phyloP scores from a whole-genome alignment of 176 grass and related monocot genomes.

The Phoenix roebelenii region DNA sequence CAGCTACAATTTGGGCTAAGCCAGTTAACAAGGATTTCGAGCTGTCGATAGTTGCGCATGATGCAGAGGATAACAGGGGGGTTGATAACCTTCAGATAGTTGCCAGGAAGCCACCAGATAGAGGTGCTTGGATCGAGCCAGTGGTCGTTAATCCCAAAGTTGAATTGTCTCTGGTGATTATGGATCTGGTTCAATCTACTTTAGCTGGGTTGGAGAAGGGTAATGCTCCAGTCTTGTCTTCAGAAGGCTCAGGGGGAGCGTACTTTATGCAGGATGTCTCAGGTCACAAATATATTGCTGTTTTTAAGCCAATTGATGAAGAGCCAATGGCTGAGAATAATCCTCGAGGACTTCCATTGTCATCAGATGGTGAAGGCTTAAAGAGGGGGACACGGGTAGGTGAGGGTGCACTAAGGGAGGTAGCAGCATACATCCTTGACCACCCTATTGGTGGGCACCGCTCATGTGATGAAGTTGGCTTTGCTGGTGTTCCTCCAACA shows the following conservation, averaged over 20 bases:
- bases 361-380: constrained; percentile 9
- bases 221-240: constrained; percentile 2
- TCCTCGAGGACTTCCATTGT: constrained; percentile 9
- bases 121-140: background rate
- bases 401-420: constrained; percentile 7
- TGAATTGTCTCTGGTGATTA: constrained; percentile 3
- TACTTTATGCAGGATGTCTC: constrained; percentile 13
- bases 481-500: constrained; percentile 12
- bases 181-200: background rate
- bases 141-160: constrained; percentile 1
- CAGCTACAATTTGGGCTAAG: background rate
- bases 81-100: constrained; percentile 13
- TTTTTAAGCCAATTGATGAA: constrained; percentile 12
- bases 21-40: background rate
- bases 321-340: constrained; percentile 16
- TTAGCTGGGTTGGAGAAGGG: constrained; percentile 7
- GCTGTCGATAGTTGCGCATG: background rate
- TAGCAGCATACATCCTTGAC: constrained; percentile 11
- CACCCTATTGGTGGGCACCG: constrained; percentile 1
- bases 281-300: background rate
- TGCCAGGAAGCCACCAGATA: background rate
- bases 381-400: constrained; percentile 11
- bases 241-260: constrained; percentile 3
- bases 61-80: background rate
- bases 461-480: constrained; percentile 1